A percentile compares a stretch with the other conserved stretches of the same genome.
These are phyloP conservation scores for Selenicereus undatus DNA, from an alignment of 148 eudicot genomes.

Conservation along the genomic window DNA sequence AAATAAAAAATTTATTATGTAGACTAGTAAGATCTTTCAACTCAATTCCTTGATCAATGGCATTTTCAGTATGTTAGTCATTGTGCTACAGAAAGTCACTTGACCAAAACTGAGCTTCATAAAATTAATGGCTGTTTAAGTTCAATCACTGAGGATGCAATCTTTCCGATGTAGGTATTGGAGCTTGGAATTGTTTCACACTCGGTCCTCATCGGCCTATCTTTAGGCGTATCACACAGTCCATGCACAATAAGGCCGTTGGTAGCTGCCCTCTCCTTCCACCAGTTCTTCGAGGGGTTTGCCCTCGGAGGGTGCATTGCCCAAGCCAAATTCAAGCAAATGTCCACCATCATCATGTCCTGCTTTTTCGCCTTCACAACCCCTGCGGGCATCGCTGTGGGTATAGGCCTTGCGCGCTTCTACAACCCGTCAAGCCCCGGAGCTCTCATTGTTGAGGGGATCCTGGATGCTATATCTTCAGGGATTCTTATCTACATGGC, in stretches of 20 bases:
- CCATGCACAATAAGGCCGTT: conserved; percentile 45
- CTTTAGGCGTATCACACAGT: conserved; percentile 49
- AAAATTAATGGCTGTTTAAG: too few relatives aligned
- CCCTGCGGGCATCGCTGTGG: conserved; percentile 69
- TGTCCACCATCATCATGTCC: conserved; percentile 68
- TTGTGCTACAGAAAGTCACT: too few relatives aligned
- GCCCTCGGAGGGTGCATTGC: conserved; percentile 69
- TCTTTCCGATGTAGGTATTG: conserved; percentile 29
- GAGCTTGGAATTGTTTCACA: conserved; percentile 51
- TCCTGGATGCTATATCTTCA: conserved; percentile 77
- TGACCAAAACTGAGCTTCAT: too few relatives aligned
- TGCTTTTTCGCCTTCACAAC: conserved; percentile 88
- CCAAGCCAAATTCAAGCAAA: conserved; percentile 60
- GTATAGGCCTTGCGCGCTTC: conserved; percentile 54
- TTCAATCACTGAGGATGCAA: too few relatives aligned
- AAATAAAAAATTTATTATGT: too few relatives aligned
- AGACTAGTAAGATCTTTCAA: too few relatives aligned
- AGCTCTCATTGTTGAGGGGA: conserved; percentile 73
- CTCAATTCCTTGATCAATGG: too few relatives aligned
- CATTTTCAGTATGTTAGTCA: too few relatives aligned
- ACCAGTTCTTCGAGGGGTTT: conserved; percentile 51
- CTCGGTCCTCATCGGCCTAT: conserved; percentile 43
- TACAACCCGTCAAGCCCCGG: conserved; percentile 73
- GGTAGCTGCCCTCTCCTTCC: conserved; percentile 45
- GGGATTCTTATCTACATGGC: conserved; percentile 96